Conservation (phyloP, 306 rosid genomes). For the Bauhinia variegata region DNA sequence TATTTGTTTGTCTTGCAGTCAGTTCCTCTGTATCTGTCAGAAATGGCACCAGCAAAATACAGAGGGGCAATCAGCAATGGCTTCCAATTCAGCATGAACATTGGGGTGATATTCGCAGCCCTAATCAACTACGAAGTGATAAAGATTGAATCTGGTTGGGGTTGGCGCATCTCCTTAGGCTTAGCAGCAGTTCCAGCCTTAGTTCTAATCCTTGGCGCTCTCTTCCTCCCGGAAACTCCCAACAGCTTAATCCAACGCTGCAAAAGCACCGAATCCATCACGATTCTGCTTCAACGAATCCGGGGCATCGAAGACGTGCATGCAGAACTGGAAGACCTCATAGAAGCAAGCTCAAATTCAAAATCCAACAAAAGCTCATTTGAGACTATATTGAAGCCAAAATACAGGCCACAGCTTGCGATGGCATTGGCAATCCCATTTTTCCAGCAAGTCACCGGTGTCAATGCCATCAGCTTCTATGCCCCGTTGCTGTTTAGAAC, state of each 20-base stretch:
- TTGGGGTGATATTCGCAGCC: constrained; percentile 62
- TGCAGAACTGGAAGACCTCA: constrained; percentile 49
- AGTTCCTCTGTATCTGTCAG: constrained; percentile 79
- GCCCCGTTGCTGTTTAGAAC: constrained; percentile 55
- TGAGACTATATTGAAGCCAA: constrained; percentile 34
- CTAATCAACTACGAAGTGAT: constrained; percentile 71
- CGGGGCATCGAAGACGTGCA: constrained; percentile 52
- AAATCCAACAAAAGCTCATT: constrained; percentile 30
- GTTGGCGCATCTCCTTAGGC: constrained; percentile 77
- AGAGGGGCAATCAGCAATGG: constrained; percentile 84
- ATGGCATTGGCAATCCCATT: constrained; percentile 59
- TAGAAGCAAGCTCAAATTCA: constrained; percentile 40
- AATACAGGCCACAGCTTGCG: constrained; percentile 56
- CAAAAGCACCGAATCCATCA: constrained; percentile 48
- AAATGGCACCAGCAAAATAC: constrained; percentile 70
- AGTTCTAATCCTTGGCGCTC: constrained; percentile 63
- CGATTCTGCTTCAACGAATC: constrained; percentile 52
- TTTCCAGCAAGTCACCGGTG: constrained; percentile 59
- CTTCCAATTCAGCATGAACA: constrained; percentile 73
- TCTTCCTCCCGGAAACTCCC: constrained; percentile 88
- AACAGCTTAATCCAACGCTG: constrained; percentile 68
- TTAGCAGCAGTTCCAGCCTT: constrained; percentile 76
- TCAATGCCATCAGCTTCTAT: constrained; percentile 57
- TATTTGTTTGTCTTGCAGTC: constrained; percentile 47
- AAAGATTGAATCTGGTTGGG: constrained; percentile 64